Evolutionary conservation across 305 asterid species (phyloP), one percentile per base, ranked within the genome.

Genomic region (Rubia occidens): DNA sequence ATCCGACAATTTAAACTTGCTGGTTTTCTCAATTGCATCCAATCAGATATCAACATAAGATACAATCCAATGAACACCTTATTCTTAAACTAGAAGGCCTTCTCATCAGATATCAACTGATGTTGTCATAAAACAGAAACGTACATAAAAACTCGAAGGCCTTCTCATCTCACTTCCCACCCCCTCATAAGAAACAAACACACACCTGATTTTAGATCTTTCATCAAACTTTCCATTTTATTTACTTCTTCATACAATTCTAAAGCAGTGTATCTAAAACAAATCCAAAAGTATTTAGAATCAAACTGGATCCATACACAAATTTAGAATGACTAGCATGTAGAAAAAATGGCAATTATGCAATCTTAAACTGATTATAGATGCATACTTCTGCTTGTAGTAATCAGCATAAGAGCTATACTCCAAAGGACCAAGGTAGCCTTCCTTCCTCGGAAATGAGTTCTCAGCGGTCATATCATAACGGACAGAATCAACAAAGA

Each of bases 371-470:
- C 54, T 40, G 70, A 39, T 42, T 21, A 44, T 21, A 39, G 73
- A 42, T 64, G 71, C 97, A 60, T 88, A 95, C 99, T 95, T 95
- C 77, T 88, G 99, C 81, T 87, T 95, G 80, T 95, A 95, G 83
- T 91, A 95, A 76, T 89, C 99, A 53, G 99, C 96, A 79, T 95
- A 95, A 72, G 96, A 89, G 75, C 95, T 82, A 79, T 95, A 95
- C 86, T 95, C 99, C 76, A 95, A 77, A 68, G 97, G 99, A 80
- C 99, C 98, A 75, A 95, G 96, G 82, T 95, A 95, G 66, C 99
- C 98, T 86, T 95, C 99, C 82, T 95, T 95, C 88, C 96, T 86
- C 0, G 99, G 99, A 75, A 95, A 95, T 74, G 96, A 89, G 78
- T 87, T 95, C 77, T 91, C 97, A 8, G 99, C 96, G 61, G 95